Conservation (phyloP, 305 asterid species). For the Solanum hybrid region DNA sequence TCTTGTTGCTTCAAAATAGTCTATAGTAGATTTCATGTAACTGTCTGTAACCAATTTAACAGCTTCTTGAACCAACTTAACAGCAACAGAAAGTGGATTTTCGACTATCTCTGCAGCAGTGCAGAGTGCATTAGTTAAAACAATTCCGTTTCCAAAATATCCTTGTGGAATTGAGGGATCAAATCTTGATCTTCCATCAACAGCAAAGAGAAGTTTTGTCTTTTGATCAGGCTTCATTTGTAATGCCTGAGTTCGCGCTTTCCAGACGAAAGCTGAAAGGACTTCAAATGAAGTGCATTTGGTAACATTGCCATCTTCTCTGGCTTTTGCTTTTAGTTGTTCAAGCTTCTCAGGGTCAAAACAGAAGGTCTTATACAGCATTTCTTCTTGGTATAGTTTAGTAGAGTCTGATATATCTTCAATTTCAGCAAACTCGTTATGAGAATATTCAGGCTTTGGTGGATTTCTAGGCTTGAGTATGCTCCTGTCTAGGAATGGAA, state of each 20-base stretch:
- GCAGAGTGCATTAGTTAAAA: slow-evolving; percentile 56
- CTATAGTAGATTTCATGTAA: slow-evolving; percentile 74
- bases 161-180: slow-evolving; percentile 55
- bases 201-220: slow-evolving; percentile 75
- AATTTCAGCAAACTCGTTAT: slow-evolving; percentile 65
- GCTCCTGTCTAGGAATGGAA: slow-evolving; percentile 68
- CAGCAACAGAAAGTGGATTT: slow-evolving; percentile 45
- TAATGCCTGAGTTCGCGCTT: slow-evolving; percentile 47
- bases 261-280: slow-evolving; percentile 75
- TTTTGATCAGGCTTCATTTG: slow-evolving; percentile 50
- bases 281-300: slow-evolving; percentile 80
- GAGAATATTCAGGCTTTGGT: slow-evolving; percentile 50
- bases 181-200: slow-evolving; percentile 61
- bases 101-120: slow-evolving; percentile 43
- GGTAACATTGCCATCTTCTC: slow-evolving; percentile 26
- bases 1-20: slow-evolving; percentile 67
- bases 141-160: slow-evolving; percentile 79
- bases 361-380: slow-evolving; percentile 55
- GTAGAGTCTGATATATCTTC: slow-evolving; percentile 48
- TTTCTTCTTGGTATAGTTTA: slow-evolving; percentile 52
- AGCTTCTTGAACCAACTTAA: slow-evolving; percentile 57
- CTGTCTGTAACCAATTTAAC: slow-evolving; percentile 53
- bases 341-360: slow-evolving; percentile 59
- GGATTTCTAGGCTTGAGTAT: slow-evolving; percentile 61
- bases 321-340: slow-evolving; percentile 34